Percentiles rank a stretch among this genome's conserved stretches.
Conservation (phyloP, 2,329 filamentous ascomycete genomes). For the Incumbomyces delicatus region DNA sequence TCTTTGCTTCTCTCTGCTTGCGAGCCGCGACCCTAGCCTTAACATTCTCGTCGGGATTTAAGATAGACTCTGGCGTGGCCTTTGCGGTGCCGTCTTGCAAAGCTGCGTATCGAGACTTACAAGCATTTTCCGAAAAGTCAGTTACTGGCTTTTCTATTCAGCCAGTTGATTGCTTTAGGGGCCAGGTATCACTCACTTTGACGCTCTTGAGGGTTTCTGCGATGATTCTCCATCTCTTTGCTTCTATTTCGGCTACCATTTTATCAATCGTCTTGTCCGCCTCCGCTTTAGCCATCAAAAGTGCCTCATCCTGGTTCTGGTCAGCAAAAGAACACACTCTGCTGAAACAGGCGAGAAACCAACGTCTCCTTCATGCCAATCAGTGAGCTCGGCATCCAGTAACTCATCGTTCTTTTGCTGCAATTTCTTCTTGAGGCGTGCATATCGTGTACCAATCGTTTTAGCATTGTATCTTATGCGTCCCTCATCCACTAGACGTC, state of each 20-base stretch:
- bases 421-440: slow-evolving; percentile 35
- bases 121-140: slow-evolving; percentile 39
- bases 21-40: slow-evolving; percentile 18
- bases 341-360: slow-evolving; percentile 9
- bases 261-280: slow-evolving; percentile 35
- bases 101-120: slow-evolving; percentile 33
- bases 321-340: slow-evolving; percentile 7
- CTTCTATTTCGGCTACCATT: slow-evolving; percentile 30
- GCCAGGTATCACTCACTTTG: slow-evolving; percentile 17
- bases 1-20: slow-evolving; percentile 13
- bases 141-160: slow-evolving; percentile 19
- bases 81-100: slow-evolving; percentile 35
- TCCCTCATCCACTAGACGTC: slow-evolving; percentile 33
- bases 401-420: slow-evolving; percentile 35
- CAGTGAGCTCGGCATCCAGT: slow-evolving; percentile 37
- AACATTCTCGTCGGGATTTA: slow-evolving; percentile 15
- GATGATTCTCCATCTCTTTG: slow-evolving; percentile 37
- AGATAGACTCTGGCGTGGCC: slow-evolving; percentile 31
- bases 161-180: background rate
- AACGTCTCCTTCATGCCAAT: slow-evolving; percentile 43
- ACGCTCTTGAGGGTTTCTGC: slow-evolving; percentile 33
- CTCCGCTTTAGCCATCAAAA: slow-evolving; percentile 30
- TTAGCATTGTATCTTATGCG: slow-evolving; percentile 36
- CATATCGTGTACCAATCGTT: slow-evolving; percentile 40
- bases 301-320: slow-evolving; percentile 33